A percentile compares a stretch with the other conserved stretches of the same genome.
Conservation (phyloP, 306 rosid species). For the Quercus bicolor region DNA sequence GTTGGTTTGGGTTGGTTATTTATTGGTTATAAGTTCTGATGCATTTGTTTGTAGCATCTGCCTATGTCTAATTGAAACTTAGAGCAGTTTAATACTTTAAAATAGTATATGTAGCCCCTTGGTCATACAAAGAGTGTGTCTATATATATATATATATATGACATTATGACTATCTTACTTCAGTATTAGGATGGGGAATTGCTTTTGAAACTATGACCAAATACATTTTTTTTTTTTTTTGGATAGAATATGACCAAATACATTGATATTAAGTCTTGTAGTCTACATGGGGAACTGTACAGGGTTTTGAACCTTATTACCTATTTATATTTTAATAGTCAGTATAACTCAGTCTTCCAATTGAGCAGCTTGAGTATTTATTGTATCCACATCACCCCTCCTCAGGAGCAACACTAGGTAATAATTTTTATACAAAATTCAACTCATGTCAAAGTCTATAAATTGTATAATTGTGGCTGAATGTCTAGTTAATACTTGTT, state of each 20-base stretch:
- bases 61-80: not conserved
- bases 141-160: not conserved
- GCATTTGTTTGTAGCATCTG: too few relatives aligned
- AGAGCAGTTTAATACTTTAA: not conserved
- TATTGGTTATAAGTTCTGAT: too few relatives aligned
- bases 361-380: not conserved
- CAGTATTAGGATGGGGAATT: not conserved
- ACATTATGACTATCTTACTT: not conserved
- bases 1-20: too few relatives aligned
- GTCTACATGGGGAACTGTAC: not conserved
- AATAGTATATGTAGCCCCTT: not conserved
- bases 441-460: too few relatives aligned
- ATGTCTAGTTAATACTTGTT: too few relatives aligned
- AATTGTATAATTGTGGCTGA: not conserved
- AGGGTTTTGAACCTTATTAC: not conserved
- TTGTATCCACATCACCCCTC: not conserved
- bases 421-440: too few relatives aligned
- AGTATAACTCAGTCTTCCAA: not conserved
- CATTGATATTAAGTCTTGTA: not conserved
- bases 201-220: not conserved
- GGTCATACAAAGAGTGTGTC: not conserved
- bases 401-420: not conserved
- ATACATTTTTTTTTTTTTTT: too few relatives aligned
- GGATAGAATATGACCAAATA: not conserved
- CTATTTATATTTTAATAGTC: not conserved